A percentile compares a stretch with the other conserved stretches of the same genome.
These are phyloP conservation scores for Chaetomium fimeti DNA, from an alignment of 495 filamentous ascomycete genomes.

Conservation along the genomic window DNA sequence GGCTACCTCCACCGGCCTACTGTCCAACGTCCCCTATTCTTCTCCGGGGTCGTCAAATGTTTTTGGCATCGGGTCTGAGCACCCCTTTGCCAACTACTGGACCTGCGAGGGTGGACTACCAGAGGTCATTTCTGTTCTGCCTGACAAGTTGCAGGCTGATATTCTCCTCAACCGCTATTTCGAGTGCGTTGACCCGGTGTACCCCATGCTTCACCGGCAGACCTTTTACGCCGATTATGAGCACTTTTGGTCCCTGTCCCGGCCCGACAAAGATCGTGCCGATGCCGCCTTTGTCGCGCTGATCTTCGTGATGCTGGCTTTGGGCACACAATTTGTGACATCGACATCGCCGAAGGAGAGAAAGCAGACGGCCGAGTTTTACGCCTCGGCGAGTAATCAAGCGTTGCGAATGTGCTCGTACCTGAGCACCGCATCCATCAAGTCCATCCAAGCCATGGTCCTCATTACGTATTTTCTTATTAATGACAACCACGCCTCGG, in stretches of 20 bases:
- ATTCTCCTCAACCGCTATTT: conserved; percentile 68
- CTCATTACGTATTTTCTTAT: conserved; percentile 72
- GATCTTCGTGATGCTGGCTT: conserved; percentile 65
- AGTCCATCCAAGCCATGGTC: conserved; percentile 72
- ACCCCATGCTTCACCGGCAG: conserved; percentile 67
- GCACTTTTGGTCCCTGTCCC: conserved; percentile 60
- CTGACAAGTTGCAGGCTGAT: conserved; percentile 68
- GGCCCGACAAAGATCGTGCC: conserved; percentile 48
- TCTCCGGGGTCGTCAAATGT: conserved; percentile 61
- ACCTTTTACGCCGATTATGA: conserved; percentile 70
- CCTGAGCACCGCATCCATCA: conserved; percentile 61
- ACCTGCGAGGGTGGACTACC: conserved; percentile 67
- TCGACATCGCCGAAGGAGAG: conserved; percentile 54
- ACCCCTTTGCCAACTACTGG: conserved; percentile 76
- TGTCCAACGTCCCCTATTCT: conserved; percentile 67
- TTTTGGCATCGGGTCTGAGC: conserved; percentile 65
- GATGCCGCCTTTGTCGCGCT: conserved; percentile 64
- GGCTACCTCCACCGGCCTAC: conserved; percentile 55
- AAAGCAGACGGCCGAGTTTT: conserved; percentile 72
- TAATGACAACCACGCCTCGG: conserved; percentile 73
- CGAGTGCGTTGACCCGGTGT: conserved; percentile 70
- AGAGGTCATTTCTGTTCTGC: conserved; percentile 68
- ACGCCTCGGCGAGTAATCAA: conserved; percentile 70
- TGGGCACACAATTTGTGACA: conserved; percentile 70
- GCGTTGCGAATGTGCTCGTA: conserved; percentile 66